phyloP scores from a whole-genome alignment of 371 early-diverging fungal species.

The Smittium culicis region DNA sequence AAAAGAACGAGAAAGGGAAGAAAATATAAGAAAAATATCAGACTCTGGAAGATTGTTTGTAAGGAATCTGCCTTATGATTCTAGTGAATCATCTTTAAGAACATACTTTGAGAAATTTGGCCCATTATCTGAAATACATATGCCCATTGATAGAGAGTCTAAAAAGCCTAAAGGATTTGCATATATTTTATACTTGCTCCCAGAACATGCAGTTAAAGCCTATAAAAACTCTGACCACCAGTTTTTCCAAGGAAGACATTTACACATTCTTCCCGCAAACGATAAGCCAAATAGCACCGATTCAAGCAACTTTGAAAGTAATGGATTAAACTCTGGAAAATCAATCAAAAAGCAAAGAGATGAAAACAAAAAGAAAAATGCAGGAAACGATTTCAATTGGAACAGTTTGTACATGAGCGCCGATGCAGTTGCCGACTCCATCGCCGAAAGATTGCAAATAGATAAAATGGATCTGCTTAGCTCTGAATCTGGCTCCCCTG shows the following conservation, averaged over 20 bases:
- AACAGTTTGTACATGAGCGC: conserved; percentile 88
- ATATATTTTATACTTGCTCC: conserved; percentile 68
- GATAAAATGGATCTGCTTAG: conserved; percentile 77
- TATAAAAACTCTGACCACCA: conserved; percentile 60
- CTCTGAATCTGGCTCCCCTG: conserved; percentile 55
- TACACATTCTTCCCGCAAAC: conserved; percentile 73
- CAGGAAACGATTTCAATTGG: conserved; percentile 82
- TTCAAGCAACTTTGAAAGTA: conserved; percentile 34
- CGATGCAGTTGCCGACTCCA: conserved; percentile 86
- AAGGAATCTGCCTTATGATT: conserved; percentile 77
- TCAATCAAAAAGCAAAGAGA: conserved; percentile 68
- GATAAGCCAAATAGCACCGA: conserved; percentile 63
- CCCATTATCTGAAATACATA: conserved; percentile 81
- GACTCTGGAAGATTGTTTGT: conserved; percentile 92
- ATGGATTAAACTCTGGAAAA: conserved; percentile 14
- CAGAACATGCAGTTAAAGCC: conserved; percentile 87
- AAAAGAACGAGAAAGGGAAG: conserved; percentile 21
- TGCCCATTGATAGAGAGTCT: conserved; percentile 81
- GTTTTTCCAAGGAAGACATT: conserved; percentile 79
- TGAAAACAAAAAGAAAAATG: conserved; percentile 53
- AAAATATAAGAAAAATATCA: conserved; percentile 45
- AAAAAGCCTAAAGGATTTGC: conserved; percentile 89
- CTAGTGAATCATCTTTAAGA: conserved; percentile 73
- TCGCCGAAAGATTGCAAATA: conserved; percentile 77
- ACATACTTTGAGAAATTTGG: conserved; percentile 68